Evolutionary conservation across 495 filamentous ascomycete species (phyloP), one percentile per base, ranked within the genome.

Genomic region (Podospora fimiseda): DNA sequence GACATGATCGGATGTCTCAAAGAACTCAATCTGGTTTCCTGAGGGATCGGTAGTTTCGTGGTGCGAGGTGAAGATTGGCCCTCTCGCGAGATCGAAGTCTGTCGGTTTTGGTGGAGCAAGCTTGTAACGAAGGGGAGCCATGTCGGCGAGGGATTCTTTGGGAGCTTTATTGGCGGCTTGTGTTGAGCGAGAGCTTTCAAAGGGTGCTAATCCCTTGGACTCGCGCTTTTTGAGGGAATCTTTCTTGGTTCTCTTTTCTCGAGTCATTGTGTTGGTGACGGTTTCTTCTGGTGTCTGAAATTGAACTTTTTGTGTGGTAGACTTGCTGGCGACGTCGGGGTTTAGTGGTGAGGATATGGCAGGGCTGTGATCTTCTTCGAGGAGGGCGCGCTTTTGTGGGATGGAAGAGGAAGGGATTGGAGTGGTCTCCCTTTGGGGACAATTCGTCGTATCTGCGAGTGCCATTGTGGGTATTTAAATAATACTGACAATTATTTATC

Each of bases 141-240:
- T 63, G 44, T 76, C 73, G 21, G 50, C 66, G 3, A 57, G 55
- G 4, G 65, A 45, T 9, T 83, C 79, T 55, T 75, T 77, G 49
- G 74, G 27, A 11, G 27, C 75, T 52, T 74, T 72, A 61, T 80
- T 82, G 16, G 74, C 74, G 41, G 80, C 79, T 15, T 79, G 80
- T 3, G 80, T 82, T 5, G 73, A 74, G 57, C 78, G 69, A 9
- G 71, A 63, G 63, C 76, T 72, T 43, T 75, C 62, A 47, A 60
- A 52, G 48, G 66, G 66, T 7, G 74, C 72, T 22, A 16, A 9
- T 22, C 76, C 80, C 57, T 88, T 89, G 42, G 85, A 80, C 66
- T 90, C 87, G 9, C 87, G 79, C 69, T 90, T 90, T 68, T 91
- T 91, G 45, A 82, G 67, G 6, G 81, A 74, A n/a, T 87, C 84